Conservation (phyloP, 257 asterid genomes). For the Linderniella brevidens region DNA sequence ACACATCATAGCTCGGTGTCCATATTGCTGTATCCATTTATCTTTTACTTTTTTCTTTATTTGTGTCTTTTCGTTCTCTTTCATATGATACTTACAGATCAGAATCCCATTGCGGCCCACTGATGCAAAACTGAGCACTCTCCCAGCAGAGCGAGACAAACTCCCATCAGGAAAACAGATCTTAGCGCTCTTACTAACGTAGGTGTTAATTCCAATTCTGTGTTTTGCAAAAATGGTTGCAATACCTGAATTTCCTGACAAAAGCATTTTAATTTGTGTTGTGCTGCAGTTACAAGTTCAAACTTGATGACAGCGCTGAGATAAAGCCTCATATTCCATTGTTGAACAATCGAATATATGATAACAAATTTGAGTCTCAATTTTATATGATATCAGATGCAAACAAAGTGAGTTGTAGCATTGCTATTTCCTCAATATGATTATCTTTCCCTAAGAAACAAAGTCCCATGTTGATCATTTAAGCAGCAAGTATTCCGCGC, state of each 20-base stretch:
- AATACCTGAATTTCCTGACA: too few relatives aligned
- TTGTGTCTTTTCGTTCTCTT: neutral
- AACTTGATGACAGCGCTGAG: slow-evolving; percentile 75
- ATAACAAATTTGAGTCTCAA: slow-evolving; percentile 91
- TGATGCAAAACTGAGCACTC: slow-evolving; percentile 66
- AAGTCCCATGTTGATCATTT: slow-evolving; percentile 3
- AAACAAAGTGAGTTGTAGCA: slow-evolving; percentile 51
- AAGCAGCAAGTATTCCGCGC: neutral
- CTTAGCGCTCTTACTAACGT: slow-evolving; percentile 69
- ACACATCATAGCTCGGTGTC: slow-evolving; percentile 1
- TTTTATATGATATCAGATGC: slow-evolving; percentile 92
- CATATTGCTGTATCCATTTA: neutral
- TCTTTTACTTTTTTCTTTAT: slow-evolving; percentile 7
- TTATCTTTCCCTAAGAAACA: slow-evolving; percentile 3
- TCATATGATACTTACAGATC: slow-evolving; percentile 35
- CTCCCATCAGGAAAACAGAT: slow-evolving; percentile 86
- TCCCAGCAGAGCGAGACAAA: slow-evolving; percentile 76
- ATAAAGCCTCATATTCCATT: slow-evolving; percentile 79
- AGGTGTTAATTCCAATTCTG: slow-evolving; percentile 17
- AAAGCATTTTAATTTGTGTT: slow-evolving; percentile 8
- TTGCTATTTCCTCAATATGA: slow-evolving; percentile 6
- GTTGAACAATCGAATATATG: slow-evolving; percentile 88
- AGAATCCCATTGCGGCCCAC: slow-evolving; percentile 78
- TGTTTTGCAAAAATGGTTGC: neutral
- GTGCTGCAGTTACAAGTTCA: slow-evolving; percentile 76